Base-by-base conservation (phyloP, 805 yeast genomes). In the Zygotorulaspora chibaensis region DNA sequence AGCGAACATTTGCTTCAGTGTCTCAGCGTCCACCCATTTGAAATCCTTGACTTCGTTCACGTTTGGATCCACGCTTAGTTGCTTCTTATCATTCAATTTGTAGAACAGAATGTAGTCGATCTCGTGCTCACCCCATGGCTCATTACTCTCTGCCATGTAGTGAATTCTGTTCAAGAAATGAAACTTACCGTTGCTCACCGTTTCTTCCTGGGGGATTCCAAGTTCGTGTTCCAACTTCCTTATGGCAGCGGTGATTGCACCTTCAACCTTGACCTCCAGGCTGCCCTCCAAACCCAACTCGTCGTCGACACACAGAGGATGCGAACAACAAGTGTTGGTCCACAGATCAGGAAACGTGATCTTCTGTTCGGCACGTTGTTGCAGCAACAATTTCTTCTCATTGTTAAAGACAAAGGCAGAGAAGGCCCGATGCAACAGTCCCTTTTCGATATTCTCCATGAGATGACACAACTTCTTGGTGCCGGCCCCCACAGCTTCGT, bases 251-350 rank as follows among this genome's bases (percentile, higher is more conserved):
- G 73, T 71, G 61, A 81, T 85, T 43, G 80, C 95, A 47, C 99
- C 99, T 23, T 68, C 66, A 7, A 91, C 72, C 8, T 95, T 86
- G 29, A 73, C 69, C 5, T 70, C 66, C 47, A 90, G 72, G 39
- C 69, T 67, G 29, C 62, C 58, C 3, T 51, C 48, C 35, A 70
- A 61, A 9, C 97, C 97, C 62, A 89, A 71, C 67, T 93, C 99
- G 30, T 79, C 71, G 31, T 82, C 76, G 29, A 88, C 79, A 44
- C 96, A 88, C 43, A 93, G 73, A 8, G 99, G 99, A 65, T 93
- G 99, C 1, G 98, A 90, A 67, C 99, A 93, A 69, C 99, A 93
- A 1, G 99, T 93, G 66, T 93, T 93, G 20, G 99, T 93, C 99
- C 99, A 93, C 84, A 90, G 81, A 47, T 81, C 81, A 0, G 98